Evolutionary conservation across 208 protist species (phyloP).

Genomic region (Leishmania turanica): DNA sequence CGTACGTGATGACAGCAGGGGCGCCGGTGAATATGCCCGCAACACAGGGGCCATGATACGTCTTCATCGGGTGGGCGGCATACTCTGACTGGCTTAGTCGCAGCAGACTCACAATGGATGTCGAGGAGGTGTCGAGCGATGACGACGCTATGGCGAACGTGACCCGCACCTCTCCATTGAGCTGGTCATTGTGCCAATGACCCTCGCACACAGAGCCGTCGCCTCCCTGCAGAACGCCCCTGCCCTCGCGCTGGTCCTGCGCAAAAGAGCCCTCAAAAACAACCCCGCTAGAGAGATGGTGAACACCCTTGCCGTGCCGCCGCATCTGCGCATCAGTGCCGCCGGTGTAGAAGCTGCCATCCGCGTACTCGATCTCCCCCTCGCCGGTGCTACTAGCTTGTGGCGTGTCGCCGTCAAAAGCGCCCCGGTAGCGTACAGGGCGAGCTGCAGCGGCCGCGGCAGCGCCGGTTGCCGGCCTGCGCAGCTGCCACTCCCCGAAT

Average conservation of each 20-base stretch:
- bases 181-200: slow-evolving; percentile 50
- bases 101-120: not conserved
- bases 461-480: slow-evolving; percentile 1
- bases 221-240: slow-evolving; percentile 45
- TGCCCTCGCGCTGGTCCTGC: slow-evolving; percentile 50
- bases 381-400: slow-evolving; percentile 17
- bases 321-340: slow-evolving; percentile 46
- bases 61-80: slow-evolving; percentile 21
- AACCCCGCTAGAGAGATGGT: slow-evolving; percentile 51
- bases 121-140: not conserved
- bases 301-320: slow-evolving; percentile 64
- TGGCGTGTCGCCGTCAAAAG: slow-evolving; percentile 55
- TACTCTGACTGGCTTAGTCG: slow-evolving; percentile 16
- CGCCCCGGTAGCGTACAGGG: slow-evolving; percentile 54
- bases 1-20: slow-evolving; percentile 41
- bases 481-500: slow-evolving; percentile 54
- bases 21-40: slow-evolving; percentile 60
- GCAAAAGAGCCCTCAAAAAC: slow-evolving; percentile 65
- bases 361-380: slow-evolving; percentile 63
- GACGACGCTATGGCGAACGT: slow-evolving; percentile 6
- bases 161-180: slow-evolving; percentile 46
- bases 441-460: not conserved
- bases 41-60: slow-evolving; percentile 69
- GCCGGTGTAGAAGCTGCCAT: slow-evolving; percentile 66
- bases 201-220: slow-evolving; percentile 56